These are phyloP conservation scores for Hygrocybe punicea DNA, from an alignment of 768 basidiomycete species.

Conservation along the genomic window DNA sequence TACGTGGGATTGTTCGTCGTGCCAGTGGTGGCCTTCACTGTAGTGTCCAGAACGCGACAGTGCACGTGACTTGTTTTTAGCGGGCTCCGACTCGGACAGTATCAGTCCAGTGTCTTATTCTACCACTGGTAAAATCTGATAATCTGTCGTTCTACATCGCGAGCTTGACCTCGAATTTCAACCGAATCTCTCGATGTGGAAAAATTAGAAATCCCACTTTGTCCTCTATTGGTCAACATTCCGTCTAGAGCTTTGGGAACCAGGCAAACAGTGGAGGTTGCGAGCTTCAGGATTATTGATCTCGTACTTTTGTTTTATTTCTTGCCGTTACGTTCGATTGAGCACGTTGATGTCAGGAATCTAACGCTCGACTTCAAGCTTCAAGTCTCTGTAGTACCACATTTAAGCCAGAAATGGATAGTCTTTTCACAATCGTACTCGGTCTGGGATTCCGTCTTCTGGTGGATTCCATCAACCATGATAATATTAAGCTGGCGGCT, in stretches of 20 bases:
- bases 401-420: slow-evolving; percentile 48
- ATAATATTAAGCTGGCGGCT: slow-evolving; percentile 29
- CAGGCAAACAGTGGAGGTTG: too few species aligned
- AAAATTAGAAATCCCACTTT: too few species aligned
- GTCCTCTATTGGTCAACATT: too few species aligned
- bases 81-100: neutral
- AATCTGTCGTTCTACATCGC: too few species aligned
- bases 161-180: neutral
- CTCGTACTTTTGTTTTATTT: too few species aligned
- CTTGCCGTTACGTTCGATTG: too few species aligned
- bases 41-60: neutral
- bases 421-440: slow-evolving; percentile 38
- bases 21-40: neutral
- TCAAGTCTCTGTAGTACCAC: neutral
- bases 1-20: neutral
- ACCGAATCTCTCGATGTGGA: too few species aligned
- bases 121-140: too few species aligned
- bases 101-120: too few species aligned
- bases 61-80: neutral
- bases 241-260: too few species aligned
- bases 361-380: neutral
- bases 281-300: too few species aligned
- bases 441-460: slow-evolving; percentile 44
- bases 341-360: neutral
- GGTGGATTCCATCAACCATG: slow-evolving; percentile 25